Evolutionary conservation across 1,139 yeast species (phyloP).

Genomic region (Candida pseudoviswanathii): DNA sequence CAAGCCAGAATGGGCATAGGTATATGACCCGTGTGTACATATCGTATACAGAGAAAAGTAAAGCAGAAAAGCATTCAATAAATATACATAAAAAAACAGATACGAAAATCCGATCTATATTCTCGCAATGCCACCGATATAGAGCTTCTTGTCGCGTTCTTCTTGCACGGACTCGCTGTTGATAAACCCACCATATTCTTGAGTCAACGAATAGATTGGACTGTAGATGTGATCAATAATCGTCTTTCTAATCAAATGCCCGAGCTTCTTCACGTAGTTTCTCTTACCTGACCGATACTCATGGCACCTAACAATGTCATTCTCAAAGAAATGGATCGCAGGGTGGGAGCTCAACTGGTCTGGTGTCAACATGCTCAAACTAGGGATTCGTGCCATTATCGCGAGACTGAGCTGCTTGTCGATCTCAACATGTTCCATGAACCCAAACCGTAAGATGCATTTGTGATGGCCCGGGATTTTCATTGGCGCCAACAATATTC

Average conservation of each 20-base stretch:
- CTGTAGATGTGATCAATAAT: slow-evolving; percentile 30
- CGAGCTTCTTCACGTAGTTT: slow-evolving; percentile 16
- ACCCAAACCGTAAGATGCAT: slow-evolving; percentile 49
- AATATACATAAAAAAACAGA: not conserved
- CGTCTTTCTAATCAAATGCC: slow-evolving; percentile 22
- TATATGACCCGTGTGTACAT: not conserved
- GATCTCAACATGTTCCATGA: slow-evolving; percentile 42
- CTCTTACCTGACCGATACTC: slow-evolving; percentile 18
- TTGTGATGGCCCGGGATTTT: slow-evolving; percentile 47
- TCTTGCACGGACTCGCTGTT: slow-evolving; percentile 25
- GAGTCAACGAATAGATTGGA: slow-evolving; percentile 32
- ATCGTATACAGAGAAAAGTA: not conserved
- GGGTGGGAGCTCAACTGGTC: slow-evolving; percentile 18
- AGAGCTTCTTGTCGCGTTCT: slow-evolving; percentile 27
- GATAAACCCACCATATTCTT: slow-evolving; percentile 26
- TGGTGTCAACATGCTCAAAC: slow-evolving; percentile 16
- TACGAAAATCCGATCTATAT: slow-evolving; percentile 14
- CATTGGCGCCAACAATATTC: slow-evolving; percentile 41
- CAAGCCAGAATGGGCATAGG: slow-evolving; percentile 47
- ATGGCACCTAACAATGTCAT: slow-evolving; percentile 32
- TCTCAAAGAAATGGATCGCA: slow-evolving; percentile 40
- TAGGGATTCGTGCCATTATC: slow-evolving; percentile 30
- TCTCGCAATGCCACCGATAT: slow-evolving; percentile 30
- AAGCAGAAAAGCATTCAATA: not conserved
- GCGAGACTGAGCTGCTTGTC: slow-evolving; percentile 25